Evolutionary conservation across 768 basidiomycete genomes (phyloP), one percentile per base, ranked within the genome.

Genomic region (Leccinum subgranulosum): DNA sequence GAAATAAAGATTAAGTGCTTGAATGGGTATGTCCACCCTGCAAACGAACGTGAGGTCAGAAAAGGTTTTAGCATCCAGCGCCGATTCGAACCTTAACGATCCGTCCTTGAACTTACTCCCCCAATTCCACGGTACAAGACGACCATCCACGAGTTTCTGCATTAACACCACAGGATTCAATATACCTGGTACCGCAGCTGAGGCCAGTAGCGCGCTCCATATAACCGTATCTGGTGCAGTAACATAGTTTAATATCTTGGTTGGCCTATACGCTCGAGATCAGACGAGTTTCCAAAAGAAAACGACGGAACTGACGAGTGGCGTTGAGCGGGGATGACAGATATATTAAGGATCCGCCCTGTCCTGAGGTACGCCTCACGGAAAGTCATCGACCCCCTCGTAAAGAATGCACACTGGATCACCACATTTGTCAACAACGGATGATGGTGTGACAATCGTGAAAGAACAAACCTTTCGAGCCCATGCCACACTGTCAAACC

Each of bases 81-180:
- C 41, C 47, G 34, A 21, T 10, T 52, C 77, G 33, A 58, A 88
- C 90, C 92, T 82, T 34, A 97, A 73, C 27, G 92, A 94, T 3
- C 94, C 94, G 67, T 98, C 94, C 68, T 92, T 95, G 74, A 95
- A 98, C 59, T 88, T 82, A 60, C 90, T 92, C 25, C 94, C 95
- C 86, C 93, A 94, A 68, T 90, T 96, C 90, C 94, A 95, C 0
- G 94, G 94, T 7, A 92, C 82, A 54, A 94, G 75, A 41, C 78
- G 82, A 1, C 92, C 94, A 60, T 87, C 87, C 59, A 79, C 83
- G 23, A 87, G 81, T 73, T 96, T 98, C 69, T 93, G 90, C 90
- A 99, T 91, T 54, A 99, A 74, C 0, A 94, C 94, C 15, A 98
- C 96, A 5, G 96, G 94, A 64, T 97, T 95, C 43, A 98, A 71